Conservation (phyloP, 805 yeast genomes). For the Starmerella geochares region DNA sequence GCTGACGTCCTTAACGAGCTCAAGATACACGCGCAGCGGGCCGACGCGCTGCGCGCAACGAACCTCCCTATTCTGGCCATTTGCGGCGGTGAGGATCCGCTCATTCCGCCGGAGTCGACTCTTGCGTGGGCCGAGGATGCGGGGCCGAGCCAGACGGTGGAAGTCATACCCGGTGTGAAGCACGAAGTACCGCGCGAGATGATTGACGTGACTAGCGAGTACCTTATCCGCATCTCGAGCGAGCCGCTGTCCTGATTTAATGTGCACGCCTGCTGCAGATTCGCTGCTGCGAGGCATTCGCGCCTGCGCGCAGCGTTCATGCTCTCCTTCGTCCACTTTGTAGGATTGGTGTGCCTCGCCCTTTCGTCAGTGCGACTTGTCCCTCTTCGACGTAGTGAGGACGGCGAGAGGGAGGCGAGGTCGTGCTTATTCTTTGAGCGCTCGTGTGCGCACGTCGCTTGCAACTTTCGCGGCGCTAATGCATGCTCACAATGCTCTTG, state of each 20-base stretch:
- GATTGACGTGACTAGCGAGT: conserved; percentile 27
- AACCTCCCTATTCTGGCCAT: conserved; percentile 28
- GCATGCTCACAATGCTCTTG: no score
- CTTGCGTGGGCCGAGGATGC: conserved; percentile 28
- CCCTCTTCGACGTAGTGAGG: no score
- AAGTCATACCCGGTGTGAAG: conserved; percentile 28
- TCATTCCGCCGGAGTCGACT: conserved; percentile 32
- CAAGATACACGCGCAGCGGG: not conserved
- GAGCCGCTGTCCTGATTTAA: not conserved
- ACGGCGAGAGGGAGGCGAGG: no score
- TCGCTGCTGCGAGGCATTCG: no score
- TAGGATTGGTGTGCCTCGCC: no score
- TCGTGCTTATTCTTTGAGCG: no score
- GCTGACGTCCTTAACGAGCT: conserved; percentile 2
- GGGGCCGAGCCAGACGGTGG: conserved; percentile 22
- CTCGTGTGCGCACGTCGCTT: no score
- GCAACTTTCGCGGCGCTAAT: no score
- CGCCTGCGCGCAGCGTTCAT: no score
- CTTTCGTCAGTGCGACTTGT: no score
- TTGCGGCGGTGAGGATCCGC: conserved; percentile 32
- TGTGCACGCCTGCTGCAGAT: not conserved
- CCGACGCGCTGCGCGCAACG: conserved; percentile 8
- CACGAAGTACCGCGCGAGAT: conserved; percentile 29
- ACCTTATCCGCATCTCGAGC: conserved; percentile 12
- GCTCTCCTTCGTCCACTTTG: no score